Evolutionary conservation across 2,329 filamentous ascomycete genomes (phyloP), one percentile per base, ranked within the genome.

Genomic region (Epichloe festucae): DNA sequence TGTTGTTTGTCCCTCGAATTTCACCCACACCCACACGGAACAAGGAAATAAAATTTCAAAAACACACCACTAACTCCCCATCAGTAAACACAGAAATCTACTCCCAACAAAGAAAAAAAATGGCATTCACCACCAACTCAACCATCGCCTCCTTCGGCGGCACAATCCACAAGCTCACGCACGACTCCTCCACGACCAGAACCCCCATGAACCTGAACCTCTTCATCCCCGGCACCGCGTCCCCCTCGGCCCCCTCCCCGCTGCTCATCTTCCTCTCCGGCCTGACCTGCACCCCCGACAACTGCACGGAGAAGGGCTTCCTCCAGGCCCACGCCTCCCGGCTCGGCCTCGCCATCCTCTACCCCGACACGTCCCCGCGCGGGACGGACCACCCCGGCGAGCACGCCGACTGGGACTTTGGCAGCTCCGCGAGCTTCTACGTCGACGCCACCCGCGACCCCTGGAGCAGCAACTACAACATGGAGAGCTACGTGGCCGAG

Each of bases 131-230:
- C 66, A 95, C 86, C 59, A 94, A 87, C 67, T 85, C 88, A 54
- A 88, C 86, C 56, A 95, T 97, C 70, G 78, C 84, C 74, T 87
- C 83, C 67, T 97, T 96, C 66, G 91, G 90, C 66, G 93, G 93
- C 66, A 89, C 89, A 72, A 85, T 98, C 54, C 80, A 95, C 61
- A 97, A 98, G 77, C 87, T 98, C 55, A 82, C 84, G 61, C 93
- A 98, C 78, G 72, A 84, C 65, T 89, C 90, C 52, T 73, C 77
- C 58, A 77, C 81, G 55, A 95, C 89, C 52, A 81, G 80, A 61
- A 95, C 89, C 59, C 82, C 89, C 62, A 98, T 97, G 91, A 81
- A 80, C 65, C 80, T 97, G 64, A 95, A 94, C 73, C 77, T 98
- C 61, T 98, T 87, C 74, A 78, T 98, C 3, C 93, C 93, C 23